These are phyloP conservation scores for Xylogone sp. DNA, from an alignment of 2,329 filamentous ascomycete species.

Conservation along the genomic window DNA sequence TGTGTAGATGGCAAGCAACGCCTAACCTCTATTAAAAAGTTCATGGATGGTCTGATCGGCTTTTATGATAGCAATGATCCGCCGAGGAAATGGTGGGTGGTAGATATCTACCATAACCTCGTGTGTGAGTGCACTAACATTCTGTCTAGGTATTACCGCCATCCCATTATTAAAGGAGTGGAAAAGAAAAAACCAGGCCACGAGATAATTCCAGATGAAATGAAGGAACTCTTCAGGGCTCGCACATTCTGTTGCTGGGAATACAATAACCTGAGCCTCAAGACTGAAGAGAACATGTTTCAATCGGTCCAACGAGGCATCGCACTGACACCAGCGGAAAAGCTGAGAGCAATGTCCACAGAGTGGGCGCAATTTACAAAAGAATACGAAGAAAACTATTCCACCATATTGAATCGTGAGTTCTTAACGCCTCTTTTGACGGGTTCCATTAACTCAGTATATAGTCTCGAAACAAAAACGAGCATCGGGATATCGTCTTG, in stretches of 20 bases:
- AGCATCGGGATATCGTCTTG: slow-evolving; percentile 29
- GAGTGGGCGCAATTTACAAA: slow-evolving; percentile 41
- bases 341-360: slow-evolving; percentile 40
- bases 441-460: neutral
- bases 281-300: slow-evolving; percentile 45
- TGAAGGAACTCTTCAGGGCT: slow-evolving; percentile 32
- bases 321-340: slow-evolving; percentile 39
- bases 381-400: slow-evolving; percentile 38
- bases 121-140: neutral
- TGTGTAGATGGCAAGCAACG: slow-evolving; percentile 47
- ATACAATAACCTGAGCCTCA: slow-evolving; percentile 32
- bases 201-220: slow-evolving; percentile 30
- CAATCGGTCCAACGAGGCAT: slow-evolving; percentile 43
- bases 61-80: slow-evolving; percentile 35
- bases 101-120: slow-evolving; percentile 5
- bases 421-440: neutral
- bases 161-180: slow-evolving; percentile 20
- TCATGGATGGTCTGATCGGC: slow-evolving; percentile 39
- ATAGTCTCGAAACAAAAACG: slow-evolving; percentile 30
- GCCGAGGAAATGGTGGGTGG: slow-evolving; percentile 36
- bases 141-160: slow-evolving; percentile 22
- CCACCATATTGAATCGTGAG: slow-evolving; percentile 31
- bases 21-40: slow-evolving; percentile 39
- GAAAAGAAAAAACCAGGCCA: slow-evolving; percentile 17
- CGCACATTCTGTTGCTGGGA: slow-evolving; percentile 40